Evolutionary conservation across 331 rosid species (phyloP), one percentile per base, ranked within the genome.

Genomic region (Stylosanthes scabra): DNA sequence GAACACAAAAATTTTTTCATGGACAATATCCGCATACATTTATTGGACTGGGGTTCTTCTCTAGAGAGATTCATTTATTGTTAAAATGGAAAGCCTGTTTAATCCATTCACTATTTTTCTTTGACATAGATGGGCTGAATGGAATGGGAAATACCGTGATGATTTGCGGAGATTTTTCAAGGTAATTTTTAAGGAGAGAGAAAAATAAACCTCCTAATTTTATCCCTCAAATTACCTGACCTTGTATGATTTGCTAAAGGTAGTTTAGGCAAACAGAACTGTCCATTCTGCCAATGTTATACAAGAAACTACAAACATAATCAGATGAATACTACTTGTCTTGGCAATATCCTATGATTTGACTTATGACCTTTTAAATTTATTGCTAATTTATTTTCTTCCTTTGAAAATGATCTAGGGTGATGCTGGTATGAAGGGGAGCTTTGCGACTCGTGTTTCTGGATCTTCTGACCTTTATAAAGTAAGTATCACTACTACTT

Each of bases 111-210:
- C 64, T 49, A 63, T 75, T 76, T 78, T 46, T 74, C 71, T 64
- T 71, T 52, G 77, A 71, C 82, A 76, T 78, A 95, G 98, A 85
- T 95, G 99, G 99, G 99, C 97, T 15, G 99, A 95, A 87, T 95
- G 99, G 99, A 95, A 95, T 75, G 99, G 96, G 39, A 90, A 63
- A 59, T 95, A 85, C 74, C 99, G 99, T 56, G 99, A 95, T 76
- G 97, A 95, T 64, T n/a, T 95, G 11, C 79, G 99, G 66, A 90
- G 81, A 88, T 95, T 90, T 80, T 90, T 92, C 65, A 95, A 90
- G 99, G 99, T 92, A 80, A 78, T 77, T 52, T 51, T 51, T 51
- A 59, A 64, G 25, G 64, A 63, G 27, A 61, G 62, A 50, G 61
- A 34, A 34, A 34, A 34, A 71, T 12, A 42, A 61, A 4, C 16